These are phyloP conservation scores for sweet orange (Citrus sinensis) DNA, from an alignment of 345 rosid species.

Conservation along the genomic window DNA sequence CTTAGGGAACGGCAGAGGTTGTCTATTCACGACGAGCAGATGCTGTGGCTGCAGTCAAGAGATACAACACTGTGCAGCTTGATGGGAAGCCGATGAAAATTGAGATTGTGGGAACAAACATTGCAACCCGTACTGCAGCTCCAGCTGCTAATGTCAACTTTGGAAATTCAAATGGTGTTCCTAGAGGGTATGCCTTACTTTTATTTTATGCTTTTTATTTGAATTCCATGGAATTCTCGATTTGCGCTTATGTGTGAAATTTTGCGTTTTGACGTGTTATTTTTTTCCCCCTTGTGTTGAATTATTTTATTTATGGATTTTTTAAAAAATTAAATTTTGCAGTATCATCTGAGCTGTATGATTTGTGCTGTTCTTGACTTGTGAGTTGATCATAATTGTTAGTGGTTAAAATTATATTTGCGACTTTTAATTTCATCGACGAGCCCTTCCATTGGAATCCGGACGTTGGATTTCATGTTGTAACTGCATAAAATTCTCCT, in stretches of 20 bases:
- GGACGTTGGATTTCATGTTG: background rate
- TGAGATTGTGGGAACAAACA: conserved; percentile 77
- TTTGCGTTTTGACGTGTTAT: background rate
- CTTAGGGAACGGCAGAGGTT: conserved; percentile 94
- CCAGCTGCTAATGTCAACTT: conserved; percentile 32
- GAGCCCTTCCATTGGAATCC: background rate
- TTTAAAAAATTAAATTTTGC: background rate
- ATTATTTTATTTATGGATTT: background rate
- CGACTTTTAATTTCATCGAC: background rate
- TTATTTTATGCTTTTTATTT: background rate
- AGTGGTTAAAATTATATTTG: background rate
- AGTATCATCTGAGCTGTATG: background rate
- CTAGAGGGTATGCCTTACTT: conserved; percentile 48
- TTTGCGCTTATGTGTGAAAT: background rate
- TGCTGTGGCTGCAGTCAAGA: conserved; percentile 84
- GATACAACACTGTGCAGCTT: conserved; percentile 89
- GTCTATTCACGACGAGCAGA: conserved; percentile 70
- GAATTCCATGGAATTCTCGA: background rate
- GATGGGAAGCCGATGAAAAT: conserved; percentile 97
- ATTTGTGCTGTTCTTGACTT: background rate
- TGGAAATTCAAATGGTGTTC: conserved; percentile 43
- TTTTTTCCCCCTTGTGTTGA: background rate
- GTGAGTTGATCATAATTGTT: background rate
- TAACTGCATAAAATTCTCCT: background rate
- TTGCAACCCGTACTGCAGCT: conserved; percentile 47